Base-by-base conservation (phyloP, 2,329 filamentous ascomycete species). In the Diaporthe citri region DNA sequence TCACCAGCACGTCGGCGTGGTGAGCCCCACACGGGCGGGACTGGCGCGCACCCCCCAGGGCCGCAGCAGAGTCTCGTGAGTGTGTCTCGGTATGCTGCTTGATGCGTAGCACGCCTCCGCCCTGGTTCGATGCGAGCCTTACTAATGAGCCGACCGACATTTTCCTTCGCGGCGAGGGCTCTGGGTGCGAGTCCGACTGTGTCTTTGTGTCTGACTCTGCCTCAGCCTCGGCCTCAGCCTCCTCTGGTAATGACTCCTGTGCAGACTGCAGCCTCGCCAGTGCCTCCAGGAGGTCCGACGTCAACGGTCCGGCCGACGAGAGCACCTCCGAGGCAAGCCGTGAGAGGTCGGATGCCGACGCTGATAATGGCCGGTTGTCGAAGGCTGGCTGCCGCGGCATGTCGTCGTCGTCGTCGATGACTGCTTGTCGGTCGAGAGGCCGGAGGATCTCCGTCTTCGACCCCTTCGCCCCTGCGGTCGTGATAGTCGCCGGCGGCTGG, bases 1-100 rank as follows among this genome's bases (percentile, higher is more conserved):
- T 80, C n/a, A 82, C 78, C 22, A 81, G 74, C 75, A 81, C 75
- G 52, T 83, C 81, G 70, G 81, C 79, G 56, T 78, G 77, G 17
- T 81, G 72, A 22, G 52, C 57, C 15, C 17, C 25, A 34, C 46
- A 72, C 2, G 70, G 34, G 4, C 2, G 34, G 4, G 5, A 10
- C 43, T 55, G 57, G 25, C 48, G 55, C 7, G 20, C 51, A 28
- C 15, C 28, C 10, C 41, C 7, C 4, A 48, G 12, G 56, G 36
- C 34, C 46, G 36, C 17, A 46, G 36, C 17, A 57, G 46, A 13
- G n/a, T n/a, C 34, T 74, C 71, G 8, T 72, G 70, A 52, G 64
- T 51, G 71, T 75, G 70, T 34, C 25, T 12, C 51, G 28, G 12
- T 36, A n/a, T 55, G 36, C n/a, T 72, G 36, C 46, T 72, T 60